Evolutionary conservation across 192 early-diverging fungal species (phyloP), one percentile per base, ranked within the genome.

Genomic region (Coemansia sp.): DNA sequence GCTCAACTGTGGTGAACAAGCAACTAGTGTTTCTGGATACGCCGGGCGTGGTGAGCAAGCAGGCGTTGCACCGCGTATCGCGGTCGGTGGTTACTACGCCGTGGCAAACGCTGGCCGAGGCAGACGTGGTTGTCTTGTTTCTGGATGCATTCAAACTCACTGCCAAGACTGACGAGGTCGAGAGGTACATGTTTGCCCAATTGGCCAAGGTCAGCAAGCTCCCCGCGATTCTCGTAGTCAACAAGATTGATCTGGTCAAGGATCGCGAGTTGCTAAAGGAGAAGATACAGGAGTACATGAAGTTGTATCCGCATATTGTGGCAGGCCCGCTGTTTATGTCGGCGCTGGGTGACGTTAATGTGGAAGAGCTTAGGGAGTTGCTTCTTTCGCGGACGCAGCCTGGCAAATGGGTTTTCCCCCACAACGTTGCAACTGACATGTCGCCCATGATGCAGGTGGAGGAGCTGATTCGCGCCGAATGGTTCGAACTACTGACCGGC

Each of bases 11-110:
- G n/a, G 78, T 80, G 18, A 84, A 82, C 65, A 80, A 80, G 57
- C 91, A 92, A 78, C 68, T 91, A 49, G 83, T 91, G 61, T 75
- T 83, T 21, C 68, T 83, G 26, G 80, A 83, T 56, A 83, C 80
- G 48, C 80, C 80, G 4, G 80, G 80, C 8, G 67, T 83, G 22
- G 80, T 83, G 32, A 71, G 66, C 43, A 72, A 69, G 55, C 57
- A 74, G 40, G 75, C 69, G 11, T 43, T 77, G 60, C 65, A 66
- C 37, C 71, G 74, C 21, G 76, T 83, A 1, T 46, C 65, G 19
- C 71, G 80, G 9, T 49, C 61, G 8, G 72, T 74, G 37, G 72
- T 83, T 22, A 83, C 75, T 1, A 60, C 80, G 62, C 72, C 80
- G 22, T 83, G 80, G 80, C 68, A 65, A 22, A 69, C 80, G 46